Percentiles rank a stretch among this genome's conserved stretches.
Evolutionary conservation across 1,284 basidiomycete species (phyloP).

Genomic region (Ganoderma multipileum): DNA sequence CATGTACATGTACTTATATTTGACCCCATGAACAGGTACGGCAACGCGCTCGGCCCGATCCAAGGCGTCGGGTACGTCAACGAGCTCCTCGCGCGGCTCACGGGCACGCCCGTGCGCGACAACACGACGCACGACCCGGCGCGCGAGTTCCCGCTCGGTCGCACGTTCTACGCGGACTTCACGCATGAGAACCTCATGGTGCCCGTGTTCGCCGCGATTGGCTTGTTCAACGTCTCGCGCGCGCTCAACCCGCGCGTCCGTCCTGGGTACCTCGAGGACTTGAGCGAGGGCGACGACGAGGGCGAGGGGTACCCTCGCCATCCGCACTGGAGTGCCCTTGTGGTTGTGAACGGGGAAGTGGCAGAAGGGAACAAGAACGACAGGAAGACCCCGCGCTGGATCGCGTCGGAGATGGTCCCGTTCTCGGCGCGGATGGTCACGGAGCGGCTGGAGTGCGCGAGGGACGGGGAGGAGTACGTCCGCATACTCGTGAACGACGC

Average conservation of each 20-base stretch:
- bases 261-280: neutral
- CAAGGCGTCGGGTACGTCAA: constrained; percentile 87
- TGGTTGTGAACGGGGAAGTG: too few species aligned
- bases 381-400: constrained; percentile 52
- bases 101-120: constrained; percentile 63
- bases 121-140: constrained; percentile 80
- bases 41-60: constrained; percentile 68
- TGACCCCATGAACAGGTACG: constrained; percentile 53
- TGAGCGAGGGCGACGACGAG: constrained; percentile 11
- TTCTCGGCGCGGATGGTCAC: constrained; percentile 70
- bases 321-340: too few species aligned
- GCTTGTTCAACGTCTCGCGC: constrained; percentile 59
- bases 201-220: constrained; percentile 75
- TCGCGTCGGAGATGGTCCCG: constrained; percentile 63
- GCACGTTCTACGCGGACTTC: constrained; percentile 76
- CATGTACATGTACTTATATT: neutral
- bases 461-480: constrained; percentile 25
- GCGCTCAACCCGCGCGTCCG: constrained; percentile 47
- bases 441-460: constrained; percentile 60
- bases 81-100: constrained; percentile 82
- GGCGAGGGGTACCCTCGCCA: neutral
- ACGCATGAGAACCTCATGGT: constrained; percentile 86
- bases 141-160: constrained; percentile 79
- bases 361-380: constrained; percentile 45
- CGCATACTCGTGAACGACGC: constrained; percentile 65